Evolutionary conservation across 805 yeast species (phyloP).

Genomic region (Metschnikowia sp.): DNA sequence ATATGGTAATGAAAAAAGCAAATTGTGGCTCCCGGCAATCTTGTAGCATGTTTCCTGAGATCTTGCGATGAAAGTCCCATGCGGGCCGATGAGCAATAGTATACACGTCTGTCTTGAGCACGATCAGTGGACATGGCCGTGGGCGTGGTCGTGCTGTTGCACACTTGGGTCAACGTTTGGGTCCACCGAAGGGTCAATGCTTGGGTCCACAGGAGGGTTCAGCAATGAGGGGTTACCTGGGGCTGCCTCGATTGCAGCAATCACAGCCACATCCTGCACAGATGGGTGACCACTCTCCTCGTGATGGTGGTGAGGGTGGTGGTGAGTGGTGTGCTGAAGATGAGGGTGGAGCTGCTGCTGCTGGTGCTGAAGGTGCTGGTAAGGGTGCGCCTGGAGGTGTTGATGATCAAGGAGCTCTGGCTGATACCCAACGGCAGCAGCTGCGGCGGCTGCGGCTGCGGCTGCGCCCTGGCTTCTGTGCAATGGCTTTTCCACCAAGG

Average conservation of each 20-base stretch:
- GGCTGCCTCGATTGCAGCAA: conserved; percentile 40
- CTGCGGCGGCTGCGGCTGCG: conserved; percentile 26
- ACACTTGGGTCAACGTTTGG: conserved; percentile 44
- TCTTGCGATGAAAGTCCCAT: not conserved
- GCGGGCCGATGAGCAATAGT: conserved; percentile 6
- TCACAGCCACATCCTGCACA: conserved; percentile 41
- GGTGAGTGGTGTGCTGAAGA: conserved; percentile 19
- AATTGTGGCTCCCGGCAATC: not conserved
- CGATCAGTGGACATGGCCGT: conserved; percentile 21
- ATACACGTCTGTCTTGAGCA: conserved; percentile 9
- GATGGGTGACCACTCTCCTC: conserved; percentile 25
- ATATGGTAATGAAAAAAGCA: not conserved
- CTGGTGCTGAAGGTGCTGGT: conserved; percentile 19
- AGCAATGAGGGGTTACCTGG: conserved; percentile 26
- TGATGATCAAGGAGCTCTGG: conserved; percentile 23
- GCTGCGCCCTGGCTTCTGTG: conserved; percentile 23
- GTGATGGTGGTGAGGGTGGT: conserved; percentile 26
- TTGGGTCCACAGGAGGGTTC: conserved; percentile 33
- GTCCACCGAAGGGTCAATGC: conserved; percentile 36
- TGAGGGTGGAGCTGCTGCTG: conserved; percentile 24
- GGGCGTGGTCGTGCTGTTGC: conserved; percentile 40
- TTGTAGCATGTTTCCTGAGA: too few relatives aligned
- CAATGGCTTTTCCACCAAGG: conserved; percentile 44
- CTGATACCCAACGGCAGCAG: conserved; percentile 22
- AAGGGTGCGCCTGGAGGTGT: conserved; percentile 20